Evolutionary conservation across 2,329 filamentous ascomycete species (phyloP).

Genomic region (Phyllosticta citrichinensis): DNA sequence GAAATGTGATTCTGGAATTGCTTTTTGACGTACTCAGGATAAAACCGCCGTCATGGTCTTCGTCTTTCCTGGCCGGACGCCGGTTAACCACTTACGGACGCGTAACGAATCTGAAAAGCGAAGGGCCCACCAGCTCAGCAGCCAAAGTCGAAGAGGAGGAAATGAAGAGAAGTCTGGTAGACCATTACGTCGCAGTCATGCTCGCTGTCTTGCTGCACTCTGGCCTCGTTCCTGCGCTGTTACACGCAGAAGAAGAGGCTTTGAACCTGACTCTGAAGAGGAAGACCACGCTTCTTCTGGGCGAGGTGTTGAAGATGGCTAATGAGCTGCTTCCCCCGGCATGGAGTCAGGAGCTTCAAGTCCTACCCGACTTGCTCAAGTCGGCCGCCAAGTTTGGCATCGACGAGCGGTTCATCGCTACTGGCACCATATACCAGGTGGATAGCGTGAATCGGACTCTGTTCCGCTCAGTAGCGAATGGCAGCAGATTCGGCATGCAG

Average conservation of each 20-base stretch:
- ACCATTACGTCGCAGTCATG: slow-evolving; percentile 86
- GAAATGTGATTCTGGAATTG: slow-evolving; percentile 78
- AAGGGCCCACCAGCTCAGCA: slow-evolving; percentile 35
- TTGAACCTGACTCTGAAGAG: slow-evolving; percentile 64
- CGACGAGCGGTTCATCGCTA: slow-evolving; percentile 68
- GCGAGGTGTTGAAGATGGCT: slow-evolving; percentile 82
- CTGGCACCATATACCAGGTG: slow-evolving; percentile 91
- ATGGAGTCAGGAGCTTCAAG: slow-evolving; percentile 76
- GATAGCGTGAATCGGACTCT: slow-evolving; percentile 93
- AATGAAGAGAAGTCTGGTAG: slow-evolving; percentile 63
- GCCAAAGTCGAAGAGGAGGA: slow-evolving; percentile 60
- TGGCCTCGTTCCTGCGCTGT: slow-evolving; percentile 48
- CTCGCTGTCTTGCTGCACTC: slow-evolving; percentile 77
- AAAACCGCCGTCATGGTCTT: slow-evolving; percentile 89
- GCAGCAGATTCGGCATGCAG: slow-evolving; percentile 20
- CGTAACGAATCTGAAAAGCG: slow-evolving; percentile 69
- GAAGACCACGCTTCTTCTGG: slow-evolving; percentile 82
- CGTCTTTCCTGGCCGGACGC: slow-evolving; percentile 85
- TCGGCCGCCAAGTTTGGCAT: slow-evolving; percentile 62
- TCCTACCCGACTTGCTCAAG: slow-evolving; percentile 76
- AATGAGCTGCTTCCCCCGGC: slow-evolving; percentile 72
- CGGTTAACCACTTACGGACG: slow-evolving; percentile 93
- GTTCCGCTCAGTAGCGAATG: slow-evolving; percentile 59
- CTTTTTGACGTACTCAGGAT: slow-evolving; percentile 78
- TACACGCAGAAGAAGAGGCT: slow-evolving; percentile 56